phyloP scores from a whole-genome alignment of 2,329 filamentous ascomycete genomes.

The Lasiodiplodia citricola region DNA sequence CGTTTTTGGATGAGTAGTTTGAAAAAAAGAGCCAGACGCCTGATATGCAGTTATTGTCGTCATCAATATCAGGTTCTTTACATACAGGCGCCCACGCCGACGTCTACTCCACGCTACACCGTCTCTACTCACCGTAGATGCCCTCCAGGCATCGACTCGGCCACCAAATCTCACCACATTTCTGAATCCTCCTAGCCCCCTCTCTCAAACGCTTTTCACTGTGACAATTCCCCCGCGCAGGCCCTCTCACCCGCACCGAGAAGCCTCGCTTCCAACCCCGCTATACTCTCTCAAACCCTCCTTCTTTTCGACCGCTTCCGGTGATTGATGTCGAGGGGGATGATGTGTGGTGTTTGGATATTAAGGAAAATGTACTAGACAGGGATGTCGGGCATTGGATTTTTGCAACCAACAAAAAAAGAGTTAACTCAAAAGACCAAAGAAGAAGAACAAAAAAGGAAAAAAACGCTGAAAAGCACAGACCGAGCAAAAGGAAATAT shows the following conservation, averaged over 20 bases:
- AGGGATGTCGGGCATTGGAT: background rate
- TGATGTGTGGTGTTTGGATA: conserved; percentile 2
- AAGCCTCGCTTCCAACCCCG: background rate
- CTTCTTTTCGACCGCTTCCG: conserved; percentile 3
- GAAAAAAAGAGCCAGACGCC: conserved; percentile 17
- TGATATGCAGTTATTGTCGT: conserved; percentile 21
- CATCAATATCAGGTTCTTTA: conserved; percentile 20
- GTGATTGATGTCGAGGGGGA: background rate
- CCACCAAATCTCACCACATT: background rate
- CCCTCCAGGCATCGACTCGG: background rate
- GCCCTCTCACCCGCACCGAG: background rate
- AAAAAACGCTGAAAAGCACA: conserved; percentile 19
- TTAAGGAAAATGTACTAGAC: conserved; percentile 15
- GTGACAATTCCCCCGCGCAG: background rate
- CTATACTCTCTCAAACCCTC: background rate
- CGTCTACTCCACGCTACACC: background rate
- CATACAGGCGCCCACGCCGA: conserved; percentile 14
- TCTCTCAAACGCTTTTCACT: background rate
- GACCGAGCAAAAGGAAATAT: background rate
- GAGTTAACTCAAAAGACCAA: background rate
- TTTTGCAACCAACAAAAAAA: background rate
- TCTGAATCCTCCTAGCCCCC: background rate
- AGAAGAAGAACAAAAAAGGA: background rate
- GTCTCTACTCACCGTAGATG: background rate
- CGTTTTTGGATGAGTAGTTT: background rate